phyloP scores from a whole-genome alignment of 495 filamentous ascomycete species.

The Xylaria cubensis region DNA sequence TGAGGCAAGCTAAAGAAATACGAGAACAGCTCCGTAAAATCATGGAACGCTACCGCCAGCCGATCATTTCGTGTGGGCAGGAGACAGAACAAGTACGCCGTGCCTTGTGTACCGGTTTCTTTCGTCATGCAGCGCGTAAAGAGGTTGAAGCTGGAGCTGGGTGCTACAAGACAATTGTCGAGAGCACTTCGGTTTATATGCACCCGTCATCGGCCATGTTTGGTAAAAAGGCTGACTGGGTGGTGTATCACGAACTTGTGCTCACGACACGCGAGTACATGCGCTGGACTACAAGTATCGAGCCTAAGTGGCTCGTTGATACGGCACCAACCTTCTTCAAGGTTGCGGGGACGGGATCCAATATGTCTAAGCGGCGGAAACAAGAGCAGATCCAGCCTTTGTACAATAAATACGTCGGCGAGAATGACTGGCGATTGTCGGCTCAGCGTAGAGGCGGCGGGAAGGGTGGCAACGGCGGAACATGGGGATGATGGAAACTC shows the following conservation, averaged over 20 bases:
- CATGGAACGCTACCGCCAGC: too few relatives aligned
- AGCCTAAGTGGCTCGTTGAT: constrained; percentile 89
- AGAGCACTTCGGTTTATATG: constrained; percentile 94
- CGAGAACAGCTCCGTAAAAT: too few relatives aligned
- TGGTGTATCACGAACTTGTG: constrained; percentile 87
- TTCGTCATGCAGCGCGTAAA: background rate
- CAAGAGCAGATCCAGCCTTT: constrained; percentile 93
- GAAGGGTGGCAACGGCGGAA: constrained; percentile 85
- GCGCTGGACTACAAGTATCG: constrained; percentile 88
- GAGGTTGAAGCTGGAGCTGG: background rate
- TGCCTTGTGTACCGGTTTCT: too few relatives aligned
- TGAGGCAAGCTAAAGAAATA: too few relatives aligned
- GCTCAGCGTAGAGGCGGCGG: constrained; percentile 87
- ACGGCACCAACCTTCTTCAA: constrained; percentile 98
- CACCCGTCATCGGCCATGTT: constrained; percentile 93
- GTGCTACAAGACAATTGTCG: constrained; percentile 91
- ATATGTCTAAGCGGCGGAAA: constrained; percentile 88
- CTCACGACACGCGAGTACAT: constrained; percentile 97
- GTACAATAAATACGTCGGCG: constrained; percentile 84
- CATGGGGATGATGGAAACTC: background rate
- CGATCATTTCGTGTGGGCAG: too few relatives aligned
- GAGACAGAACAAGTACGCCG: too few relatives aligned
- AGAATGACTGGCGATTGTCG: constrained; percentile 91
- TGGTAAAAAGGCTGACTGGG: constrained; percentile 93
- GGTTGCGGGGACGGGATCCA: constrained; percentile 82